Evolutionary conservation across 1,139 yeast genomes (phyloP), one percentile per base, ranked within the genome.

Genomic region (Blastobotrys aristatus): DNA sequence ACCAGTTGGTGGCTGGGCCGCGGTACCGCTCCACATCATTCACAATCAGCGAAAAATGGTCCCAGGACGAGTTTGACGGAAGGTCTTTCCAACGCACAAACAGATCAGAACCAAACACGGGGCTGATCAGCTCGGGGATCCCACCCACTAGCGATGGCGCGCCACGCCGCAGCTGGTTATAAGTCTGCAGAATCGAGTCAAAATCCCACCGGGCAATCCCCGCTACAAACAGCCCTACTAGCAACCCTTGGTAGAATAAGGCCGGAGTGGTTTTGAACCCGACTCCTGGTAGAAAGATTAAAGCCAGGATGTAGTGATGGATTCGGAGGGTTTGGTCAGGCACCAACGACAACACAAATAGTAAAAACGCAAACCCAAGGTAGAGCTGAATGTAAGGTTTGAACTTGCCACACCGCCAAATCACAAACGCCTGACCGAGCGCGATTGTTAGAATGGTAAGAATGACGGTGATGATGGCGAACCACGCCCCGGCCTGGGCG

Each of bases 181-280:
- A 76, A 0, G 97, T 88, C 61, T 90, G 96, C 1, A 85, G 80
- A 50, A 90, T 81, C 20, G 96, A 82, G 2, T 95, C 97, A 59
- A 84, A 81, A 46, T 94, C 97, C 98, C 98, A 90, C 50, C 95
- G 72, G 0, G 95, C 81, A 1, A 88, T 80, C 0, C 98, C 98
- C 20, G 92, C 84, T 7, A 89, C 73, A 48, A 85, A 76, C 33
- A 90, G 70, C 0, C 97, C 98, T 1, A 87, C 64, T 22, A 92
- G 69, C 1, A 92, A 75, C 1, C 97, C 97, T 62, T 89, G 96
- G 61, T 88, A 84, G 46, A 84, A 70, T 40, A 77, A 60, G 0
- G 95, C 89, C 52, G 83, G 73, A 0, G 96, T 84, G 11, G 88
- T 79, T 44, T 62, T 59, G 47, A 69, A 62, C 2, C 66, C 66